Percentiles rank a stretch among this genome's conserved stretches.
These are phyloP conservation scores for Podospora pseudocomata DNA, from an alignment of 495 filamentous ascomycete species.

Conservation along the genomic window DNA sequence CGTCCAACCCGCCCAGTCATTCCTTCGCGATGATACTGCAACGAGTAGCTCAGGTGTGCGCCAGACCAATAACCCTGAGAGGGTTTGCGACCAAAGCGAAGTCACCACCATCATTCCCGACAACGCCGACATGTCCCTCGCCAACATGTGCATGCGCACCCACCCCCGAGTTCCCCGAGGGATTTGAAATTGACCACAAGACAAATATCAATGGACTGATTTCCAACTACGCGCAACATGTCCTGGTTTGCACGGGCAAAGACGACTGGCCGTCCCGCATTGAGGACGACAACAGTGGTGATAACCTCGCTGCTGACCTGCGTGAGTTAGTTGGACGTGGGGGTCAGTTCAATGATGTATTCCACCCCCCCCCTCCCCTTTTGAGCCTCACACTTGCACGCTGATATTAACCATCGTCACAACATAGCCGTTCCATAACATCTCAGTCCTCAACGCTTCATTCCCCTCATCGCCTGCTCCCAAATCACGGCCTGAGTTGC, in stretches of 20 bases:
- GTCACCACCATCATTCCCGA: slow-evolving; percentile 37
- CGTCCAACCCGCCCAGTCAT: neutral
- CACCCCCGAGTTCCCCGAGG: slow-evolving; percentile 60
- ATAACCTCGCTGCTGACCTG: slow-evolving; percentile 67
- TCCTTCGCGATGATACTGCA: neutral
- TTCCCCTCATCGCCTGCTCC: slow-evolving; percentile 47
- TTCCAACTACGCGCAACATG: slow-evolving; percentile 73
- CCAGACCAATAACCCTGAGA: neutral
- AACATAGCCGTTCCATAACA: slow-evolving; percentile 70
- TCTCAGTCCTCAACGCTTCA: slow-evolving; percentile 69
- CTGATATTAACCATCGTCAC: neutral
- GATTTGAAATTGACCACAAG: slow-evolving; percentile 70
- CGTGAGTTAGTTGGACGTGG: slow-evolving; percentile 63
- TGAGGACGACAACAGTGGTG: slow-evolving; percentile 49
- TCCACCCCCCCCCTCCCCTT: neutral
- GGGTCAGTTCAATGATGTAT: slow-evolving; percentile 67
- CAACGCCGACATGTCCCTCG: slow-evolving; percentile 62
- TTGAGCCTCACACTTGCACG: neutral
- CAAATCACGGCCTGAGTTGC: slow-evolving; percentile 34
- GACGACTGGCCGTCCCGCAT: slow-evolving; percentile 77
- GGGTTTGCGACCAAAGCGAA: slow-evolving; percentile 14
- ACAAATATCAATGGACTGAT: slow-evolving; percentile 70
- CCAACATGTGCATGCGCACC: slow-evolving; percentile 67
- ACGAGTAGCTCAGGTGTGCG: slow-evolving; percentile 7
- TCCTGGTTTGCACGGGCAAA: slow-evolving; percentile 76